phyloP scores from a whole-genome alignment of 108 stramenopile species.

The Discostella pseudostelligera region DNA sequence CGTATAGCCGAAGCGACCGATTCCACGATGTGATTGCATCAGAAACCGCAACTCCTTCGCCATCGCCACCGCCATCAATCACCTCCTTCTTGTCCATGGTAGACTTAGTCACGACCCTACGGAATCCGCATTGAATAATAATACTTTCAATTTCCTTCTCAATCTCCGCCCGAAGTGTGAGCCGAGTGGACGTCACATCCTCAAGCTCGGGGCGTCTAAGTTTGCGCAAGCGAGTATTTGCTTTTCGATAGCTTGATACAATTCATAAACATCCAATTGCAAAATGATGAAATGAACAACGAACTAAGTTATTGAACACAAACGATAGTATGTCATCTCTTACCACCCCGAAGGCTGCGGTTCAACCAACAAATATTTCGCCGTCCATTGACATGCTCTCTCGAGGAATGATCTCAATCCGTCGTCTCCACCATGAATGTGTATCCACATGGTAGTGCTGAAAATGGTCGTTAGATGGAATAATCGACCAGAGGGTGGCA shows the following conservation, averaged over 20 bases:
- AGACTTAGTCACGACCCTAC: conserved; percentile 15
- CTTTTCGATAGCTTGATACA: conserved; percentile 46
- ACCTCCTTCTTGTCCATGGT: neutral
- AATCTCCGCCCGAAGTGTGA: conserved; percentile 44
- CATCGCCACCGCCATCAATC: neutral
- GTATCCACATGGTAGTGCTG: conserved; percentile 64
- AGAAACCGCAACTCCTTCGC: neutral
- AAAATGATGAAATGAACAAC: neutral
- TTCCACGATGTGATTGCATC: conserved; percentile 39
- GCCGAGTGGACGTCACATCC: conserved; percentile 36
- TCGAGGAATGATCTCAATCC: conserved; percentile 40
- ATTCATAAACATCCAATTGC: neutral
- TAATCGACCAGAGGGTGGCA: conserved; percentile 3
- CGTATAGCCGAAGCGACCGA: conserved; percentile 34
- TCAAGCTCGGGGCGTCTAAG: conserved; percentile 50
- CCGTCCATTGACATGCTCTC: conserved; percentile 45
- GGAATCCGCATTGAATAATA: conserved; percentile 32
- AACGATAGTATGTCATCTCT: conserved; percentile 2
- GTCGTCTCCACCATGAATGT: conserved; percentile 52
- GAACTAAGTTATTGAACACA: neutral
- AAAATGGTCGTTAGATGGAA: conserved; percentile 59
- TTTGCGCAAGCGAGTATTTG: conserved; percentile 48
- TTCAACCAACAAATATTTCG: conserved; percentile 50
- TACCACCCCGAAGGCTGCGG: conserved; percentile 54
- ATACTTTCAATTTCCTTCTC: conserved; percentile 51